These are phyloP conservation scores for Penicillium janthinellum DNA, from an alignment of 2,329 filamentous ascomycete genomes.

Conservation along the genomic window DNA sequence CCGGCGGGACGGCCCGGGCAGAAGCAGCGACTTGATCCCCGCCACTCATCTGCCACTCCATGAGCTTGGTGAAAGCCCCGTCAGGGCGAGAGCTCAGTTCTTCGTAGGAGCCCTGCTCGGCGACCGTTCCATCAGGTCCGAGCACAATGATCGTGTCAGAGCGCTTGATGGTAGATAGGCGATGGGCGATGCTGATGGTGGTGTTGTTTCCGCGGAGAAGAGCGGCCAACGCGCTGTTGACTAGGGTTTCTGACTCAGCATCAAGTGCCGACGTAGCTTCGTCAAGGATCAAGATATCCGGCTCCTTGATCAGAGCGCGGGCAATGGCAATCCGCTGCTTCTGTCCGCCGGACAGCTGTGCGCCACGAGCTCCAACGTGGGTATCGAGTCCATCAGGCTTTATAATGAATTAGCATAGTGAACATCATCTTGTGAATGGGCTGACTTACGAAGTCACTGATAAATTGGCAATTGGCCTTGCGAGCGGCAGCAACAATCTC, in stretches of 20 bases:
- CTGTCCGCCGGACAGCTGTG: constrained; percentile 92
- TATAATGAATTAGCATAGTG: constrained; percentile 14
- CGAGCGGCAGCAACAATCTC: constrained; percentile 86
- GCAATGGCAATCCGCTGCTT: constrained; percentile 98
- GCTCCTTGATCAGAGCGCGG: constrained; percentile 88
- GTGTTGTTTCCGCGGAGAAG: constrained; percentile 87
- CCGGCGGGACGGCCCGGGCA: constrained; percentile 45
- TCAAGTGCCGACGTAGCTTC: constrained; percentile 95
- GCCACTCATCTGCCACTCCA: constrained; percentile 98
- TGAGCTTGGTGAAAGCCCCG: constrained; percentile 89
- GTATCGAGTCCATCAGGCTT: constrained; percentile 91
- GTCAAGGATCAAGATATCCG: constrained; percentile 94
- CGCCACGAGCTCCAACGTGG: constrained; percentile 85
- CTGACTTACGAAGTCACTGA: constrained; percentile 76
- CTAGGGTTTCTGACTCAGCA: constrained; percentile 93
- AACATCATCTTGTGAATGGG: background rate
- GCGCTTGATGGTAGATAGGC: constrained; percentile 93
- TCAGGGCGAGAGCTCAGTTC: constrained; percentile 71
- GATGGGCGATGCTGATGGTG: constrained; percentile 95
- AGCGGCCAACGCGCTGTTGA: constrained; percentile 83
- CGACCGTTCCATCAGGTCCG: constrained; percentile 80
- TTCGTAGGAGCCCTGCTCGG: constrained; percentile 83
- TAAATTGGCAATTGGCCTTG: constrained; percentile 94
- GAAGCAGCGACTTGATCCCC: constrained; percentile 56
- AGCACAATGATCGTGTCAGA: constrained; percentile 94